phyloP scores from a whole-genome alignment of 129 eudicot species.

The Chrysanthemum seticuspe region DNA sequence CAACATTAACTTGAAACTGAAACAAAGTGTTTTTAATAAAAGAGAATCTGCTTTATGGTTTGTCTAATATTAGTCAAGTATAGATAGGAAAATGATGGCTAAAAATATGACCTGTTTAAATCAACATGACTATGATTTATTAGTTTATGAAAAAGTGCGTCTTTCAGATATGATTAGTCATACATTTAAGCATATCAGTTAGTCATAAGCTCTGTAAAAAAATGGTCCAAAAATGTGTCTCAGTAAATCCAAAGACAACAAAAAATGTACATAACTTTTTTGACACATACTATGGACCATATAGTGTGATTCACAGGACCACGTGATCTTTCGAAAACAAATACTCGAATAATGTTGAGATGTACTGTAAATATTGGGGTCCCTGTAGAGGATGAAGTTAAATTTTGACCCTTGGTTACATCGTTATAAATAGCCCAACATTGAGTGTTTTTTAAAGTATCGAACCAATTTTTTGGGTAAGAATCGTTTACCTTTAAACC shows the following conservation, averaged over 20 bases:
- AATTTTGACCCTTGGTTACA: conserved; percentile 11
- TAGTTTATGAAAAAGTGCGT: no score
- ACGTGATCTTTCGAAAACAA: not conserved
- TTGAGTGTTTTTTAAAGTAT: not conserved
- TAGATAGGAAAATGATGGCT: no score
- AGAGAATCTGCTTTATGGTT: conserved; percentile 26
- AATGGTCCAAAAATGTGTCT: not conserved
- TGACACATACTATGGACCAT: conserved; percentile 25
- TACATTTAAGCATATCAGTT: no score
- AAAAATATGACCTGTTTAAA: no score
- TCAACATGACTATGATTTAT: no score
- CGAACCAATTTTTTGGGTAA: conserved; percentile 4
- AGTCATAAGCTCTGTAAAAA: not conserved
- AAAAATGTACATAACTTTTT: conserved; percentile 5
- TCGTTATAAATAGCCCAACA: not conserved
- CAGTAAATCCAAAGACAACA: not conserved
- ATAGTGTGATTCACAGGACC: conserved; percentile 24
- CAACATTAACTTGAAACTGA: conserved; percentile 14
- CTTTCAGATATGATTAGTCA: no score
- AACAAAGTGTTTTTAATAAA: conserved; percentile 25
- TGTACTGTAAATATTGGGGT: conserved; percentile 15
- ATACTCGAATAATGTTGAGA: not conserved
- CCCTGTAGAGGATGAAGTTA: not conserved
- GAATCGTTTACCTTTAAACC: not conserved
- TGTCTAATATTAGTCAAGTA: conserved; percentile 2